Evolutionary conservation across 169 alveolate genomes (phyloP).

Genomic region (Amoebophrya sp.): DNA sequence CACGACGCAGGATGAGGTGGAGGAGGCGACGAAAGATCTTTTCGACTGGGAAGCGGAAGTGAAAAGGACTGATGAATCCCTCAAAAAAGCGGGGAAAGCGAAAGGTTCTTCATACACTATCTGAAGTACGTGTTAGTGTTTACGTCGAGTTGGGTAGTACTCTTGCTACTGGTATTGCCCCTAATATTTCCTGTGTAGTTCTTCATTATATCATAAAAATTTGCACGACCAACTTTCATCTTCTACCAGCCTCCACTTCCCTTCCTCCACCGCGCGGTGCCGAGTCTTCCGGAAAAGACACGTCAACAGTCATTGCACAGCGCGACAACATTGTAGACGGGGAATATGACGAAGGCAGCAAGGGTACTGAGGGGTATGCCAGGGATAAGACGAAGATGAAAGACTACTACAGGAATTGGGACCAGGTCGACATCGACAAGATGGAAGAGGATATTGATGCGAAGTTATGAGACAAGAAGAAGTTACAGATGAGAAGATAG

Average conservation of each 20-base stretch:
- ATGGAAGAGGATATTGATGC: background rate
- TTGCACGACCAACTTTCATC: background rate
- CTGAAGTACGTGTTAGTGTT: no score
- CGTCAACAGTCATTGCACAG: background rate
- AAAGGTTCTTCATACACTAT: no score
- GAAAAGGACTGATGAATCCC: background rate
- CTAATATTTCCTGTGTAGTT: no score
- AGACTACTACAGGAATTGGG: constrained; percentile 12
- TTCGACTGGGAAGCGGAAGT: background rate
- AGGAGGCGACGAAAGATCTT: background rate
- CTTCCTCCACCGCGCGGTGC: background rate
- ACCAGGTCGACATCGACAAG: constrained; percentile 18
- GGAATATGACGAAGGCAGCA: background rate
- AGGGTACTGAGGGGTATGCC: background rate
- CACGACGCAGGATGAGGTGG: background rate
- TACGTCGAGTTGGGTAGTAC: no score
- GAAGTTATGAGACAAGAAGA: no score
- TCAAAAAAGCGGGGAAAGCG: background rate
- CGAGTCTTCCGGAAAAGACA: background rate
- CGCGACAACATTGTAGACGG: background rate
- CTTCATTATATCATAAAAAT: background rate
- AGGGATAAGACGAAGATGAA: background rate
- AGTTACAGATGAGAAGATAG: no score
- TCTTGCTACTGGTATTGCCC: no score
- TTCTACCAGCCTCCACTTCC: background rate